Percentiles rank a stretch among this genome's conserved stretches.
Evolutionary conservation across 805 yeast genomes (phyloP).

Genomic region (Lipomyces mesembrius): DNA sequence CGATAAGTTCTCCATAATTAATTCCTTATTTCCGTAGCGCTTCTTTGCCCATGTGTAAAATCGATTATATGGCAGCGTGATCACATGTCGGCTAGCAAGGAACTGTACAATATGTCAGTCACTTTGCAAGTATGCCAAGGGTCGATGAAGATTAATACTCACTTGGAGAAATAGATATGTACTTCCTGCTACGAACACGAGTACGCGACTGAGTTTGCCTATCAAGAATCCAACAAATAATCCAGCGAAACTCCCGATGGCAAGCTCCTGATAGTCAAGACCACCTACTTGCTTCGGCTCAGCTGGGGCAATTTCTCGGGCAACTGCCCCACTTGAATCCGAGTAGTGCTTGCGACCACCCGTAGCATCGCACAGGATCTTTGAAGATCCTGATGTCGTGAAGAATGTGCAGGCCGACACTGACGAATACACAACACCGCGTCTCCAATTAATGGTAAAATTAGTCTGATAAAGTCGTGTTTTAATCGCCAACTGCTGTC

Average conservation of each 20-base stretch:
- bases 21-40: conserved; percentile 51
- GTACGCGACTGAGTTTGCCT: conserved; percentile 59
- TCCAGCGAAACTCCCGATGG: conserved; percentile 63
- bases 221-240: conserved; percentile 57
- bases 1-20: conserved; percentile 58
- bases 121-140: background rate
- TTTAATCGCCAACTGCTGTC: conserved; percentile 1
- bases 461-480: background rate
- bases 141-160: conserved; percentile 3
- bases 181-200: conserved; percentile 54
- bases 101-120: conserved; percentile 47
- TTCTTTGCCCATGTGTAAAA: conserved; percentile 44
- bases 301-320: background rate
- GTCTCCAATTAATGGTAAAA: background rate
- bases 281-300: conserved; percentile 43
- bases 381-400: background rate
- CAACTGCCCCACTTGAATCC: background rate
- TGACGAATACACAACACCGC: background rate
- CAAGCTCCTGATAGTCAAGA: conserved; percentile 58
- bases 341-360: conserved; percentile 14
- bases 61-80: conserved; percentile 48
- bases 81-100: conserved; percentile 55
- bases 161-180: conserved; percentile 44
- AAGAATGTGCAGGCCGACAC: background rate
- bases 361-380: conserved; percentile 6